Percentiles rank a stretch among this genome's conserved stretches.
Conservation (phyloP, 176 grass and related monocot species). For the Ensete glaucum region DNA sequence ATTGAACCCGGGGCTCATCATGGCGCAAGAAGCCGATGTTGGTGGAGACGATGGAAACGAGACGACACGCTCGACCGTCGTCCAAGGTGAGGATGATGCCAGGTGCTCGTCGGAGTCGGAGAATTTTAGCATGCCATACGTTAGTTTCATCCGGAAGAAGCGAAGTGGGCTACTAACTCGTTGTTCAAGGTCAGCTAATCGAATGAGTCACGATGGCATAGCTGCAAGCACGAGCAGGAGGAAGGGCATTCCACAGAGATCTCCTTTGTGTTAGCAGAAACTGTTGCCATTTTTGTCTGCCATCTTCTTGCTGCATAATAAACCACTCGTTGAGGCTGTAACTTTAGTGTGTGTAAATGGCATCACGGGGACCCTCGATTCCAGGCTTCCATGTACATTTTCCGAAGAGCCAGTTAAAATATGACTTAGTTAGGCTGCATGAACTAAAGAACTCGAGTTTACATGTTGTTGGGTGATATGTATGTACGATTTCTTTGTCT, state of each 20-base stretch:
- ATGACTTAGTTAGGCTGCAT: neutral
- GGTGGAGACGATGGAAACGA: neutral
- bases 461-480: too few species aligned
- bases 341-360: slow-evolving; percentile 6
- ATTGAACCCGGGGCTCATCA: slow-evolving; percentile 1
- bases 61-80: neutral
- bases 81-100: slow-evolving; percentile 1
- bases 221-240: slow-evolving; percentile 15
- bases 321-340: neutral
- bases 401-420: neutral
- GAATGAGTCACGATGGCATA: neutral
- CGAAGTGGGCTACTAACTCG: neutral
- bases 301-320: neutral
- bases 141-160: slow-evolving; percentile 7
- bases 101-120: slow-evolving; percentile 17
- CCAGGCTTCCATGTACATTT: slow-evolving; percentile 16
- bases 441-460: neutral
- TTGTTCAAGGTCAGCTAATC: neutral
- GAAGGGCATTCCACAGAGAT: slow-evolving; percentile 26
- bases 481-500: too few species aligned
- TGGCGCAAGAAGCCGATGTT: neutral
- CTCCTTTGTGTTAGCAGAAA: slow-evolving; percentile 20
- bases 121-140: neutral
- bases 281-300: neutral
- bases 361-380: slow-evolving; percentile 11